Evolutionary conservation across 768 basidiomycete species (phyloP).

Genomic region (Chalciporus pseudorubinellus): DNA sequence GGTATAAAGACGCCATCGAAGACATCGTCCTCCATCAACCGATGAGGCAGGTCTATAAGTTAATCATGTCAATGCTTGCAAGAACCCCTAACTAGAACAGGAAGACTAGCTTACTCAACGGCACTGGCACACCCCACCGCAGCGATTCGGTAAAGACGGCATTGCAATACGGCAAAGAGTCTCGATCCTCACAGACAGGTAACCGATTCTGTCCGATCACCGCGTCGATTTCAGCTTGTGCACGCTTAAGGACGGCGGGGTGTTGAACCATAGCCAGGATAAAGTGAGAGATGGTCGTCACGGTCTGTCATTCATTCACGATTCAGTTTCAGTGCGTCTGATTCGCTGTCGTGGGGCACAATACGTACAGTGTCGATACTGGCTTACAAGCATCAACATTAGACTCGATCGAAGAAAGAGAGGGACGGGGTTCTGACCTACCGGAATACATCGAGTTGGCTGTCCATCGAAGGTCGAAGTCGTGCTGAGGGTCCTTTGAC

Average conservation of each 20-base stretch:
- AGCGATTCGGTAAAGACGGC: conserved; percentile 53
- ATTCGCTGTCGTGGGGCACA: neutral
- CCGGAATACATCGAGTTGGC: conserved; percentile 79
- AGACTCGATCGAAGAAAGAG: neutral
- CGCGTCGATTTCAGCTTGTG: conserved; percentile 63
- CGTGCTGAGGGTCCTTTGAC: conserved; percentile 34
- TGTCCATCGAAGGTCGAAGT: conserved; percentile 74
- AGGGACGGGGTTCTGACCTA: conserved; percentile 17
- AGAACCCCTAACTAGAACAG: neutral
- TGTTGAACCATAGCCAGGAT: conserved; percentile 64
- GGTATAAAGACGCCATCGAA: conserved; percentile 58
- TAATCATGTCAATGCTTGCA: neutral
- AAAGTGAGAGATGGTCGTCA: conserved; percentile 54
- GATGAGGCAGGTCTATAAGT: conserved; percentile 56
- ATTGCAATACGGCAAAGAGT: conserved; percentile 55
- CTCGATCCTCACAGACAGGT: conserved; percentile 57
- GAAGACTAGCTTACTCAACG: conserved; percentile 44
- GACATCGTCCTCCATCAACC: conserved; percentile 62
- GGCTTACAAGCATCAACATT: conserved; percentile 22
- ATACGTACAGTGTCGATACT: conserved; percentile 61
- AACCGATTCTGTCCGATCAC: conserved; percentile 46
- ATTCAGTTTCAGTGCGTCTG: conserved; percentile 16
- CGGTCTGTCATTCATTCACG: conserved; percentile 34
- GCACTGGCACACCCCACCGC: conserved; percentile 58
- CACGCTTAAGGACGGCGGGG: conserved; percentile 54